These are phyloP conservation scores for Cyberlindnera lachancei DNA, from an alignment of 805 yeast genomes.

Conservation along the genomic window DNA sequence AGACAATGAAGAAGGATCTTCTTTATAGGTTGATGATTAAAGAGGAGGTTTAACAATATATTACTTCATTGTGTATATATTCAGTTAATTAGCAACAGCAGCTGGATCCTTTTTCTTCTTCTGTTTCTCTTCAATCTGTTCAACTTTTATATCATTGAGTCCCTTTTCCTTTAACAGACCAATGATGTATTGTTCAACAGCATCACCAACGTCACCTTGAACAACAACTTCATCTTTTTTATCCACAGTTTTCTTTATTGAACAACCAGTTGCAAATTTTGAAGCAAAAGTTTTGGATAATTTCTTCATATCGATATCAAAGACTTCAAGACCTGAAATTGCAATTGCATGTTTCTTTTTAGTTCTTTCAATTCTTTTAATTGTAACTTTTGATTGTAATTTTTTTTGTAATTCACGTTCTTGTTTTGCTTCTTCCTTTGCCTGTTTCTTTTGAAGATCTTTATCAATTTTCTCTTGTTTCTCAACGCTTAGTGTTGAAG, in stretches of 20 bases:
- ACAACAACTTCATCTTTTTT: conserved; percentile 87
- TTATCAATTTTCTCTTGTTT: conserved; percentile 77
- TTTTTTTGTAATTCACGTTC: conserved; percentile 78
- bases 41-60: conserved; percentile 5
- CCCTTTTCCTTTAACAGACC: conserved; percentile 75
- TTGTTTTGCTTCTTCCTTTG: conserved; percentile 76
- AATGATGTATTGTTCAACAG: conserved; percentile 70
- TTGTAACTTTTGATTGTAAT: conserved; percentile 69
- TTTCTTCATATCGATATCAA: conserved; percentile 84
- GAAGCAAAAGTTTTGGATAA: conserved; percentile 88
- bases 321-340: conserved; percentile 80
- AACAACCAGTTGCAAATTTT: conserved; percentile 93
- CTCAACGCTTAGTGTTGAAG: conserved; percentile 58
- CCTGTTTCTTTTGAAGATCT: conserved; percentile 77
- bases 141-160: conserved; percentile 78
- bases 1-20: conserved; percentile 9
- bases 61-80: not conserved
- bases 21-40: conserved; percentile 7
- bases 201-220: conserved; percentile 94
- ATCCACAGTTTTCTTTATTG: conserved; percentile 83
- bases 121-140: conserved; percentile 75
- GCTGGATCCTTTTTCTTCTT: conserved; percentile 41
- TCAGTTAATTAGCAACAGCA: not conserved
- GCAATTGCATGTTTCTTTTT: conserved; percentile 84
- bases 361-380: conserved; percentile 85